phyloP scores from a whole-genome alignment of 164 flowering plant species.

The Kingdonia uniflora region DNA sequence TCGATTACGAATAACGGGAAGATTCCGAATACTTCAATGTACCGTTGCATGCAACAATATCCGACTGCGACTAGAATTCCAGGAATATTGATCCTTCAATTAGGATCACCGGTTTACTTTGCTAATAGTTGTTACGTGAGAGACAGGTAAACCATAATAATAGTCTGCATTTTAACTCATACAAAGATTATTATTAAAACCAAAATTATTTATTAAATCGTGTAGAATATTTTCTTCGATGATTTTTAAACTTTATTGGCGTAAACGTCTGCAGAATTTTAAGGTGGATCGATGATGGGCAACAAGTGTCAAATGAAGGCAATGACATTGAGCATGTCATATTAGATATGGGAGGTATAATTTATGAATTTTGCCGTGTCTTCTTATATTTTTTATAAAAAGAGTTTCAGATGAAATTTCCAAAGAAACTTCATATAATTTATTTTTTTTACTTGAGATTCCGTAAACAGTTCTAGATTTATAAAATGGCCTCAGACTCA shows the following conservation, averaged over 20 bases:
- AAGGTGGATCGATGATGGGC: slow-evolving; percentile 57
- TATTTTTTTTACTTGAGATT: background rate
- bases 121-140: slow-evolving; percentile 47
- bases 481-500: background rate
- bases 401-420: background rate
- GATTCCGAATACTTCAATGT: slow-evolving; percentile 36
- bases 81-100: slow-evolving; percentile 45
- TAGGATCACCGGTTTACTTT: slow-evolving; percentile 74
- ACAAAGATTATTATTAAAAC: background rate
- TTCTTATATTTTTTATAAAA: slow-evolving; percentile 3
- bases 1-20: slow-evolving; percentile 52
- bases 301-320: slow-evolving; percentile 5
- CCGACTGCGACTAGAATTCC: slow-evolving; percentile 28
- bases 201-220: background rate
- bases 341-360: slow-evolving; percentile 69
- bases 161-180: background rate
- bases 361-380: no score
- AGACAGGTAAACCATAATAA: slow-evolving; percentile 48
- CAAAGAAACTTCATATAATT: background rate
- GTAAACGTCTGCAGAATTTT: slow-evolving; percentile 27
- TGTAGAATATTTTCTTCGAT: background rate
- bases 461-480: no score
- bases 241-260: background rate
- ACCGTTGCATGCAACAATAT: slow-evolving; percentile 59
- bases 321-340: slow-evolving; percentile 35